These are phyloP conservation scores for Tagetes patula DNA, from an alignment of 129 eudicot species.

Conservation along the genomic window DNA sequence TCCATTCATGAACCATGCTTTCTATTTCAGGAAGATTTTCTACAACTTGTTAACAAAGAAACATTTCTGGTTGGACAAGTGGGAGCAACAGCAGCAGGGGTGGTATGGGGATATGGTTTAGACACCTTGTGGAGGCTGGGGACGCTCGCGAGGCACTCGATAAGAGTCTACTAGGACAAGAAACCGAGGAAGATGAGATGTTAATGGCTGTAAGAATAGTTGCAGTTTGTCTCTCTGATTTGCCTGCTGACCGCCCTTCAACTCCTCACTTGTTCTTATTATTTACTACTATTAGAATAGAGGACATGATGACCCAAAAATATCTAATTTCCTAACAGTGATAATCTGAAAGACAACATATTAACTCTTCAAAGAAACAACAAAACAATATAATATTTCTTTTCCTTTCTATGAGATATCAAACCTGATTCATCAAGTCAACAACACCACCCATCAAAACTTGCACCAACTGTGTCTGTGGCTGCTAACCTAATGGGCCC, in stretches of 20 bases:
- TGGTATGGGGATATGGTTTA: conserved; percentile 75
- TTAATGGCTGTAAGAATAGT: conserved; percentile 86
- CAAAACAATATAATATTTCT: no score
- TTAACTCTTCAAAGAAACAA: no score
- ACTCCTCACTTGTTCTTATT: conserved; percentile 11
- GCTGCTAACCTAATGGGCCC: no score
- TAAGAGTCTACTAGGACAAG: conserved; percentile 69
- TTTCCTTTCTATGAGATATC: no score
- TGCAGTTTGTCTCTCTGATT: conserved; percentile 70
- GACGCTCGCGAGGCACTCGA: conserved; percentile 77
- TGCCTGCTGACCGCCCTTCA: conserved; percentile 85
- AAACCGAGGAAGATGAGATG: conserved; percentile 86
- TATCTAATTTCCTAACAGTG: no score
- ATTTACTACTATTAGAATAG: no score
- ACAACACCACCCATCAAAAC: no score
- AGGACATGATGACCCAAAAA: no score
- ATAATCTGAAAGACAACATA: no score
- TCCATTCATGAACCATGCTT: background rate
- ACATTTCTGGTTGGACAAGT: conserved; percentile 83
- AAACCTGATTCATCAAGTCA: no score
- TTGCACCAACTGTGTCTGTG: no score
- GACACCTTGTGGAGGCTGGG: conserved; percentile 73
- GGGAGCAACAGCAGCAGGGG: conserved; percentile 38
- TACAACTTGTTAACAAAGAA: conserved; percentile 65
- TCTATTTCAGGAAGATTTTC: conserved; percentile 66